Base-by-base conservation (phyloP, 2,329 filamentous ascomycete species). In the Trichoderma aggressivum region DNA sequence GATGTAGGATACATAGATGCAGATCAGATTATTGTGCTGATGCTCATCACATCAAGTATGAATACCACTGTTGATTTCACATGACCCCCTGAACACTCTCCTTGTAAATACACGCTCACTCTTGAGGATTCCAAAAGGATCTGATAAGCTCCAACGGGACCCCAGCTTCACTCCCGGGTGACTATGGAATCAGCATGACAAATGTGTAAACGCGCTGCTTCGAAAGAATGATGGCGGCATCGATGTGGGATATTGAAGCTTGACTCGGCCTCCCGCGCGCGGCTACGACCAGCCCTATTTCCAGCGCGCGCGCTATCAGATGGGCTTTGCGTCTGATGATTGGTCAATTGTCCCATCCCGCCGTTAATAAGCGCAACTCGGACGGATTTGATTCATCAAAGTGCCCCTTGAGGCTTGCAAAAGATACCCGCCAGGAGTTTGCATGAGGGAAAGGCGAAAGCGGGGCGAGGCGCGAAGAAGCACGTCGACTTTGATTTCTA, bases 211-310 rank as follows among this genome's bases (percentile, higher is more conserved):
- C 21, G 21, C n/a, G 16, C 24, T 26, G 28, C 5, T 6, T 30
- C 24, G 5, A 36, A 36, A 62, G 30, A 26, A 47, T 10, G 53
- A 60, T 56, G 2, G 32, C 68, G 68, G 68, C 47, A 7, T 32
- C 24, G 7, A 50, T 59, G 68, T 70, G 68, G 68, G 68, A 70
- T 53, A 24, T 28, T 30, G 56, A 28, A 56, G 36, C 59, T 32
- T n/a, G 6, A 30, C 7, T 12, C 63, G 32, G 24, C 30, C 53
- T 61, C 59, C 39, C 75, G 75, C 77, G 78, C 78, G 78, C 78
- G 78, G 72, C 69, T 76, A 75, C 78, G 73, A 79, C 77, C 70
- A 77, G 75, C 18, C 65, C 26, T 36, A 28, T n/a, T 60, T 14
- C 14, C 56, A 50, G 56, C 68, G 16, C 43, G 21, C 43, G 39